Base-by-base conservation (phyloP, 2,329 filamentous ascomycete species). In the Didymella exigua region DNA sequence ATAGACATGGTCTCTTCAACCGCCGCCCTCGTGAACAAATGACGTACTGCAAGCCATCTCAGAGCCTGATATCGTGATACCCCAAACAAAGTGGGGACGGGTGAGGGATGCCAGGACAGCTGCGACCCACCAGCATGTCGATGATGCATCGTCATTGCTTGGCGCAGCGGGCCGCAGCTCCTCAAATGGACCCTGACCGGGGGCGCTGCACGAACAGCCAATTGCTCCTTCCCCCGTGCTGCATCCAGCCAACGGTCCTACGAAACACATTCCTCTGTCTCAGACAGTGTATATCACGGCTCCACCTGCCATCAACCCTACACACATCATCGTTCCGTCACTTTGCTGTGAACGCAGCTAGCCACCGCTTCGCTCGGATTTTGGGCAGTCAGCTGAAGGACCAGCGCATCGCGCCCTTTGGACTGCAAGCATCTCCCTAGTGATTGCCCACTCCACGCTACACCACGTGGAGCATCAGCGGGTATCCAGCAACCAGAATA, bases 1-100 rank as follows among this genome's bases (percentile, higher is more conserved):
- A 95, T 93, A 51, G 70, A 51, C 52, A 47, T 55, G 41, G 30
- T 47, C 40, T 47, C 40, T 18, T 50, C 47, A 50, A n/a, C 52
- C 52, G 30, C 46, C 52, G 42, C 52, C 46, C n/a, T 13, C 36
- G 31, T 37, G 19, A 10, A 33, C 34, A 18, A 46, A 50, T 24
- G 46, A 46, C 46, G 46, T 30, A 37, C 24, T 37, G 23, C 21
- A 8, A 47, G 46, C 46, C 52, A 55, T 55, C 9, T 50, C 36
- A 16, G 36, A 38, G 41, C 27, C 23, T 16, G 13, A 31, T 36
- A 54, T 42, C 41, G 30, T 24, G 46, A 50, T 50, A 36, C 31
- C 26, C 19, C 41, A 36, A 37, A 24, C 41, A 34, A 24, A 41
- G 52, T 55, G 52, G 52, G 47, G 46, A 50, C 36, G 19, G 34